phyloP scores from a whole-genome alignment of 1,284 basidiomycete species.

The Pseudozyma sp. region DNA sequence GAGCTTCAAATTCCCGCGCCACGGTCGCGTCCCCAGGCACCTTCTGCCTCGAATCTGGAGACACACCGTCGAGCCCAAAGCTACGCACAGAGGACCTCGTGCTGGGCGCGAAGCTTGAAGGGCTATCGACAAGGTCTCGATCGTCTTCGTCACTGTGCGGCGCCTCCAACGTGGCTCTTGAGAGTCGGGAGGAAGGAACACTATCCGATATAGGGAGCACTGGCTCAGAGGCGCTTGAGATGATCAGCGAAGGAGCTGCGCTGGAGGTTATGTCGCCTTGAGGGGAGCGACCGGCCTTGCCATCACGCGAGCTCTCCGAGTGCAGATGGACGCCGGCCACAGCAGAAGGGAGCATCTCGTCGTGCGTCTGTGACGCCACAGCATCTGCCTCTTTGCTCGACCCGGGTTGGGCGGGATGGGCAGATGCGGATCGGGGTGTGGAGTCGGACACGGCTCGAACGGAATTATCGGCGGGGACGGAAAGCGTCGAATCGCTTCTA shows the following conservation, averaged over 20 bases:
- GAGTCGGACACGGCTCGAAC: conserved; percentile 28
- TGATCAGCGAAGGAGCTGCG: conserved; percentile 20
- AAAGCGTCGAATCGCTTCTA: conserved; percentile 19
- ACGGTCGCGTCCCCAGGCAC: not conserved
- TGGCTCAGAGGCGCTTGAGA: conserved; percentile 41
- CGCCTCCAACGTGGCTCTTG: conserved; percentile 7
- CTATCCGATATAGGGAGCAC: conserved; percentile 1
- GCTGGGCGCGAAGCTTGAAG: conserved; percentile 33
- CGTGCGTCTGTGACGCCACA: not conserved
- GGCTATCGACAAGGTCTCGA: conserved; percentile 33
- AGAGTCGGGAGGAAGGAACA: not conserved
- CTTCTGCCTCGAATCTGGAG: not conserved
- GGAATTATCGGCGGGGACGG: conserved; percentile 5
- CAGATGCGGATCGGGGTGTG: conserved; percentile 4
- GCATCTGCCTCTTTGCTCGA: conserved; percentile 2
- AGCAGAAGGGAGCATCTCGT: not conserved
- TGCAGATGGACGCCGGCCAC: not conserved
- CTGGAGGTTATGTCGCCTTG: not conserved
- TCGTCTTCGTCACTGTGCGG: conserved; percentile 15
- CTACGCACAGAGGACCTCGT: conserved; percentile 29
- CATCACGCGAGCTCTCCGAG: conserved; percentile 10
- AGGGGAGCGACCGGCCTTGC: not conserved
- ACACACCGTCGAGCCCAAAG: conserved; percentile 19
- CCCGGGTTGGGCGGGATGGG: not conserved
- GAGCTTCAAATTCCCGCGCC: not conserved